Base-by-base conservation (phyloP, 2,329 filamentous ascomycete species). In the Penicillium sp. region DNA sequence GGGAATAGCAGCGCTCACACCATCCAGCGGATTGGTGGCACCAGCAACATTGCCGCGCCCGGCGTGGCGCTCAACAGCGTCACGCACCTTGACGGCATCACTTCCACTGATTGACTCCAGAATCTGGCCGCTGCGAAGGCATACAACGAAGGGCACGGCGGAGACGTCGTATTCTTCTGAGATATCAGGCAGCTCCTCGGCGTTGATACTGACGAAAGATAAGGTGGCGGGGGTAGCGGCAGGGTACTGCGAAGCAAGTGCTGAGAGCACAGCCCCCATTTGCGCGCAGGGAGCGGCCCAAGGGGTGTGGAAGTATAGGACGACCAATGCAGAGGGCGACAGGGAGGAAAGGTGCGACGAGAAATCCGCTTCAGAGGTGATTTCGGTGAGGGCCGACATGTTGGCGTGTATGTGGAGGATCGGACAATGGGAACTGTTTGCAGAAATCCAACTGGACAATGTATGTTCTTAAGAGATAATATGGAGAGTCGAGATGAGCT, bases 271-370 rank as follows among this genome's bases (percentile, higher is more conserved):
- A 42, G 84, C 87, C 60, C 82, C 83, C 91, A 97, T 97, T 74
- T 96, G 90, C 56, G 88, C 84, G 77, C 93, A 97, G 38, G 93
- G 93, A 52, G 90, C 90, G 27, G 93, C 93, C 93, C 93, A 99
- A 58, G 91, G 88, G 16, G 93, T 90, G 71, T 97, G 88, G 78
- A 99, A 99, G 69, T 91, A 96, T 66, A 95, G 82, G 65, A 96
- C 79, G 55, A 92, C 79, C 52, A 96, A 82, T 13, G 87, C 82
- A 13, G 84, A 80, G 2, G 85, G 66, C 10, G 88, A 81, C 12
- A 91, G 78, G 35, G 82, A 78, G 55, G 78, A 76, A 55, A 88
- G 76, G 65, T 87, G 79, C 58, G 81, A 74, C 58, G 84, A 77
- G 83, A 93, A 96, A 62, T 84, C 83, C 59, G 79, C 75, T 63